Evolutionary conservation across 805 yeast species (phyloP), one percentile per base, ranked within the genome.

Genomic region (Wickerhamomyces queroliae): DNA sequence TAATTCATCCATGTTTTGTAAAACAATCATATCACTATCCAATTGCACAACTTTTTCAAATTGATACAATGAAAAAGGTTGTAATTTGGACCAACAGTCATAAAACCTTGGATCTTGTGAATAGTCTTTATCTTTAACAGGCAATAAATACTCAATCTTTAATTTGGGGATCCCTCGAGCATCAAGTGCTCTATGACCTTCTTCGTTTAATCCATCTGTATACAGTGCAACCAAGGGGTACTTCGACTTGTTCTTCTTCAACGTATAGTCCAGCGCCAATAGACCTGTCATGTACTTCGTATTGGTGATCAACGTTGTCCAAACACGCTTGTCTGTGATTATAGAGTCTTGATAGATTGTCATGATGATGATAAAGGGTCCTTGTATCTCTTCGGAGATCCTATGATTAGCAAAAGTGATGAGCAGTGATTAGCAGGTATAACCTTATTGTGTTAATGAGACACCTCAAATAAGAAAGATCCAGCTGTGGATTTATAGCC

Each of bases 21-120:
- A 40, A 2, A 77, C 77, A 22, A 76, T 59, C 83, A 78, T 78
- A 55, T 78, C 84, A 15, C 75, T 67, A 48, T 78, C 84, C 40
- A 78, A 59, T 46, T 70, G 78, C 20, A 74, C 72, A 11, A 77
- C 72, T 32, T 76, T 62, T n/a, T 74, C 69, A 44, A 67, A 78
- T 45, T 76, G 74, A 10, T 53, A 46, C 38, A 78, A 58, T 19
- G 67, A 62, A 51, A 78, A 78, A 9, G 78, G 72, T 57, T 74
- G 78, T 36, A 78, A 55, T 55, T 78, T 78, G 22, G 81, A 66
- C 81, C 82, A 78, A 46, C 81, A 75, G 51, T 77, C 82, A 48
- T 69, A 61, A 56, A 78, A 78, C 26, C 83, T 58, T 10, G 72
- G 64, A 46, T 78, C 83, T 27, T 65, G 57, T 10, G 66, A 55